Base-by-base conservation (phyloP, 805 yeast genomes). In the Ogataea sp. region DNA sequence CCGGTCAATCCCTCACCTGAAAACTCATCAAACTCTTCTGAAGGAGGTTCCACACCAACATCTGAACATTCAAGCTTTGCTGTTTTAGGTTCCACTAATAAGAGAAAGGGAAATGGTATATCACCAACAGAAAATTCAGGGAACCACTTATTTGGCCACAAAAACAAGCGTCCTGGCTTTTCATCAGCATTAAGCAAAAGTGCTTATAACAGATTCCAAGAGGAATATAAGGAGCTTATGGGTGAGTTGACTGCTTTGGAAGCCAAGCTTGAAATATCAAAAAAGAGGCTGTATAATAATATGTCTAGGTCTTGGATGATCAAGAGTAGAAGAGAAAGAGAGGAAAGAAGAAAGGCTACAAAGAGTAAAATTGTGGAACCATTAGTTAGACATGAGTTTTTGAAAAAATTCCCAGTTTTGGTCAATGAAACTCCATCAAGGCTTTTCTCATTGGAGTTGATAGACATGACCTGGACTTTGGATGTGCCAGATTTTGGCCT, bases 401-500 rank as follows among this genome's bases (percentile, higher is more conserved):
- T 54, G 18, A 42, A 48, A 11, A 55, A 50, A 34, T 60, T 44
- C 34, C 59, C 62, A 5, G 52, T 60, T 16, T 39, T 56, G 8
- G 40, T 48, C 3, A 47, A 52, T 10, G 45, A 44, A 1, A 59
- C 64, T 4, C 58, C 68, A 26, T 80, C 83, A 2, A 71, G 79
- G 7, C 58, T 83, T 24, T 65, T 80, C 49, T 68, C 64, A n/a
- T 50, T 74, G 32, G 65, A 67, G 18, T 51, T 82, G 44, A 69
- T 66, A 39, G 70, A 71, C 32, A 53, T 78, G 16, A 70, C 70
- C 36, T 57, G 80, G 44, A 61, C 60, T 13, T 39, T 83, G 4
- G 64, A 61, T 24, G 64, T 67, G 33, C 85, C 89, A 0, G 49
- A 64, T 1, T 75, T 73, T 55, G 78, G 78, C 1, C 43, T 68